phyloP scores from a whole-genome alignment of 306 rosid genomes.

The Vicia sativa region DNA sequence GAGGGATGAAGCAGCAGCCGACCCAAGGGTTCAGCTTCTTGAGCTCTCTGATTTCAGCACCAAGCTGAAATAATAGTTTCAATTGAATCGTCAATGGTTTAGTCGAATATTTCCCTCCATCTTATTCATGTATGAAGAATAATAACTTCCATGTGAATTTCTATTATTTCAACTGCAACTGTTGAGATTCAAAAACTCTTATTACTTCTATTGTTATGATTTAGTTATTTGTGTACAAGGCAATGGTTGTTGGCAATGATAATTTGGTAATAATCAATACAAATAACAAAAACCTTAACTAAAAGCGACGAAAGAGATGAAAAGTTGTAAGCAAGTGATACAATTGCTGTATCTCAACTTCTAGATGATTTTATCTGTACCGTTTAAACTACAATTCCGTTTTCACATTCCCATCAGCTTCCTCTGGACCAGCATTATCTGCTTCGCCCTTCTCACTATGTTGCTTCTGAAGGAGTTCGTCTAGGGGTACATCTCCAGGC shows the following conservation, averaged over 20 bases:
- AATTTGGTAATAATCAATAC: too few species aligned
- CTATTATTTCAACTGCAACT: conserved; percentile 10
- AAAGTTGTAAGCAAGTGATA: too few species aligned
- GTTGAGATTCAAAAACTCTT: conserved; percentile 1
- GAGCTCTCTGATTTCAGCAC: conserved; percentile 66
- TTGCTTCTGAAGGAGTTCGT: conserved; percentile 62
- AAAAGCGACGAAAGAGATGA: too few species aligned
- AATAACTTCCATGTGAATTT: conserved; percentile 11
- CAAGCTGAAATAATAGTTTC: conserved; percentile 59
- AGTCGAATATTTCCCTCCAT: conserved; percentile 16
- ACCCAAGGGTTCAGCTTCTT: conserved; percentile 66
- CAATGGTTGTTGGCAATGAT: too few species aligned
- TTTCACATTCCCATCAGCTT: conserved; percentile 41
- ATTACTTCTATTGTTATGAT: too few species aligned
- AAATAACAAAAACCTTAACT: too few species aligned
- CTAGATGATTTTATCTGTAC: conserved; percentile 18
- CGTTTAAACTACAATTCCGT: conserved; percentile 65
- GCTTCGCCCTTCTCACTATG: conserved; percentile 45
- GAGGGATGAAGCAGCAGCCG: conserved; percentile 77
- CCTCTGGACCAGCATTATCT: conserved; percentile 39
- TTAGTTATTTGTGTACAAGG: too few species aligned
- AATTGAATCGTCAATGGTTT: conserved; percentile 16
- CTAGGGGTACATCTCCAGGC: conserved; percentile 85
- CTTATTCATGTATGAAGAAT: conserved; percentile 11
- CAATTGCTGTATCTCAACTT: too few species aligned